Percentiles rank a stretch among this genome's conserved stretches.
Evolutionary conservation across 768 basidiomycete genomes (phyloP).

Genomic region (Xerocomellus chrysenteron): DNA sequence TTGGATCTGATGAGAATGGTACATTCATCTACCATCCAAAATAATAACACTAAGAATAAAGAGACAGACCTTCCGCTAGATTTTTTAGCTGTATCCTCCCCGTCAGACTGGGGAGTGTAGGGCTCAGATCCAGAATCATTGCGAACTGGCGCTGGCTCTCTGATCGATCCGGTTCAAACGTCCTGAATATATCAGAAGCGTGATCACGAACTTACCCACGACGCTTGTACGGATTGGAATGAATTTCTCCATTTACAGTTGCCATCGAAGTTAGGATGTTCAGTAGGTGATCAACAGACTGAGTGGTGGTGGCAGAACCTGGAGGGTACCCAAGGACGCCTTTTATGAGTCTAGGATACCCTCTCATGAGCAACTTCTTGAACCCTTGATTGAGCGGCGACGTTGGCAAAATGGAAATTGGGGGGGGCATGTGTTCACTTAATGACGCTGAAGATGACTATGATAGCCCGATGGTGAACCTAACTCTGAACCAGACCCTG

Average conservation of each 20-base stretch:
- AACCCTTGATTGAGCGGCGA: conserved; percentile 5
- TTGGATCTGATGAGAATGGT: not conserved
- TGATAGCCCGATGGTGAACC: not conserved
- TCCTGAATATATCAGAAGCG: not conserved
- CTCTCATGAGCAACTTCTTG: not conserved
- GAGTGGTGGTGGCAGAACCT: no score
- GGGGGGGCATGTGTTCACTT: not conserved
- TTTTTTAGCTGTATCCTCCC: not conserved
- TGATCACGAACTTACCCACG: conserved; percentile 1
- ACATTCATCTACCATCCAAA: not conserved
- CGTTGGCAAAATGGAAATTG: conserved; percentile 5
- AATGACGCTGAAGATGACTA: conserved; percentile 20
- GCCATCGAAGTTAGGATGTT: not conserved
- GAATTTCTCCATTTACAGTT: not conserved
- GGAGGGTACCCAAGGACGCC: not conserved
- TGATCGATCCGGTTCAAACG: no score
- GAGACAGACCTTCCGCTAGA: not conserved
- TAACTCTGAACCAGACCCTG: not conserved
- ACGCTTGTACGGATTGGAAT: not conserved
- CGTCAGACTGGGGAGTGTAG: not conserved
- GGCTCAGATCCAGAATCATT: not conserved
- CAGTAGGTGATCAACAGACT: not conserved
- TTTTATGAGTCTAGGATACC: conserved; percentile 18
- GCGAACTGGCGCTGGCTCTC: no score
- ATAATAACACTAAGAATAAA: not conserved